Evolutionary conservation across 2,329 filamentous ascomycete genomes (phyloP), one percentile per base, ranked within the genome.

Genomic region (Colletotrichum caudatum): DNA sequence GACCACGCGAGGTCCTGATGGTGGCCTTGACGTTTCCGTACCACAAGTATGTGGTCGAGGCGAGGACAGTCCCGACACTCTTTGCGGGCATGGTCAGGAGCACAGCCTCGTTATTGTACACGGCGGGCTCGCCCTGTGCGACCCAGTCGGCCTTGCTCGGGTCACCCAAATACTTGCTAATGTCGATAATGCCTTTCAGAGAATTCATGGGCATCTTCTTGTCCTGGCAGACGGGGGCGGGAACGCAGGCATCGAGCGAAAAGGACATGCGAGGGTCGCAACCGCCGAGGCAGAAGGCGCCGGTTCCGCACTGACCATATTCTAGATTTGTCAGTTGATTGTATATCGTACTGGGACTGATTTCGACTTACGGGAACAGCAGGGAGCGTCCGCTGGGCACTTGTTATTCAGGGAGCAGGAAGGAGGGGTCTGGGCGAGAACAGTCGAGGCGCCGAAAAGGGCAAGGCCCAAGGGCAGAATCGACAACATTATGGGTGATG

Each of bases 231-330:
- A 94, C 88, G 7, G 96, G 95, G 69, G 88, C 92, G 20, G 96
- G 94, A 9, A 93, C 90, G 82, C 96, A 99, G 2, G 95, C 91
- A 75, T 97, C 90, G 76, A 98, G 87, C 16, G 89, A 89, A 84
- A 91, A 93, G 59, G 95, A 98, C 83, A 91, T 92, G 79, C 91
- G 89, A 41, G 94, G 93, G 80, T 98, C 95, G 85, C 96, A 99
- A 74, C 96, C 96, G 77, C 96, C 96, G 26, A 99, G 89, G 79
- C 96, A 99, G 88, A 93, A 98, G 67, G 95, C 96, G 78, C 96
- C 96, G 67, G 94, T 90, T 84, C 95, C 96, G 78, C 96, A 98
- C 82, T 95, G 87, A 77, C 94, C 94, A 82, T 98, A 98, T 82
- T 96, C 94, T 97, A 78, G 62, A 76, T 11, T 5, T 20, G 39